phyloP scores from a whole-genome alignment of 805 yeast genomes.

The Tetrapisispora arboricola region DNA sequence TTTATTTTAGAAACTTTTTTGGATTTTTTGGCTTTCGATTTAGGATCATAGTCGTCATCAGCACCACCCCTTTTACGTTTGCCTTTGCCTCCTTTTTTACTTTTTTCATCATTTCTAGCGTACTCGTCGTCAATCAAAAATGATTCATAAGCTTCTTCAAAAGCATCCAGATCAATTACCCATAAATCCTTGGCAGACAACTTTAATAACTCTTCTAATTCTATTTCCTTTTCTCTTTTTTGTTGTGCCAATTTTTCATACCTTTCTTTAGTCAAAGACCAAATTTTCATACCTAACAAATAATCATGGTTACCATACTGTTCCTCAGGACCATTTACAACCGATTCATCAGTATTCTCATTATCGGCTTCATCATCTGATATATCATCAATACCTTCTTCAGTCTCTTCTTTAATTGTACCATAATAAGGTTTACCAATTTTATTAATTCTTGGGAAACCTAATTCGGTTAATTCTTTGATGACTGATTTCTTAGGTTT shows the following conservation, averaged over 20 bases:
- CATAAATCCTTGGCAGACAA: constrained; percentile 80
- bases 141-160: constrained; percentile 52
- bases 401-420: constrained; percentile 17
- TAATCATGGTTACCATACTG: constrained; percentile 69
- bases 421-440: constrained; percentile 53
- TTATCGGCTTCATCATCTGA: constrained; percentile 35
- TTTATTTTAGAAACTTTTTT: constrained; percentile 16
- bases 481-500: constrained; percentile 58
- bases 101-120: constrained; percentile 42
- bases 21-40: constrained; percentile 18
- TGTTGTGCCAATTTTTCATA: constrained; percentile 72
- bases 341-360: constrained; percentile 28
- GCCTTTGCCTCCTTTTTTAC: constrained; percentile 32
- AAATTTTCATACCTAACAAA: constrained; percentile 80
- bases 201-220: constrained; percentile 53
- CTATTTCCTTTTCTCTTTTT: constrained; percentile 59
- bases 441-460: constrained; percentile 71
- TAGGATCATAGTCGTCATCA: constrained; percentile 21
- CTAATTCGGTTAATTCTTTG: constrained; percentile 47
- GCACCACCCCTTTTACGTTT: constrained; percentile 20
- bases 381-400: constrained; percentile 29
- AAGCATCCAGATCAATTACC: constrained; percentile 72
- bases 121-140: constrained; percentile 59
- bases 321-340: constrained; percentile 37
- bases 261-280: constrained; percentile 87